Evolutionary conservation across 1,284 basidiomycete genomes (phyloP), one percentile per base, ranked within the genome.

Genomic region (Gymnopus androsaceus): DNA sequence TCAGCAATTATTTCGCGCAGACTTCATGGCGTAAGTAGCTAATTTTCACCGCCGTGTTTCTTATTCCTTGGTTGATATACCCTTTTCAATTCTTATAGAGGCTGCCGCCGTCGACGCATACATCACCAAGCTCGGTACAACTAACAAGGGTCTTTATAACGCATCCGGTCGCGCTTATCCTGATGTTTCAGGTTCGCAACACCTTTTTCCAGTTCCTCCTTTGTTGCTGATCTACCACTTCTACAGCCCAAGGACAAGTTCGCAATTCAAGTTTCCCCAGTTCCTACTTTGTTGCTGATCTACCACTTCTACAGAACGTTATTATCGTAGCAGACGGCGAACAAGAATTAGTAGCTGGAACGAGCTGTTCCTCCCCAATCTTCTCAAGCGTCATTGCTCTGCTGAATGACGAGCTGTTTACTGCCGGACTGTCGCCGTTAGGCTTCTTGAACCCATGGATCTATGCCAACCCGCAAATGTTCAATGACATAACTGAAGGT

Each of bases 21-120:
- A 47, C 30, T 28, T 51, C 54, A 36, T 56, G 38, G 38, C 54
- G 47, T 41, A 17, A 36, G 47, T 36, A 23, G 19, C 23, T 38
- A 25, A 21, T 33, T 19, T 30, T 19, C 11, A 25, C 17, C 17
- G 11, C 23, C 34, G 3, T 37, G 1, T 12, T 27, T 9, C 15
- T n/a, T 48, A 14, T 14, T 15, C 15, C 25, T n/a, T n/a, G 8
- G 11, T 31, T 46, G 27, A 15, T 31, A 4, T 31, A n/a, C 25
- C 7, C 31, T 19, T 14, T 5, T 19, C 2, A n/a, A 23, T 25
- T 30, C 4, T 15, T 6, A 53, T 21, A 53, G 51, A 85, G 65
- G 87, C 89, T 64, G 62, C 63, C 17, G 77, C 79, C n/a, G 85
- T 88, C 6, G 60, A 70, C 0, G 37, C 37, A 12, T 56, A 56